These are phyloP conservation scores for Tagetes erecta DNA, from an alignment of 129 eudicot species.

Conservation along the genomic window DNA sequence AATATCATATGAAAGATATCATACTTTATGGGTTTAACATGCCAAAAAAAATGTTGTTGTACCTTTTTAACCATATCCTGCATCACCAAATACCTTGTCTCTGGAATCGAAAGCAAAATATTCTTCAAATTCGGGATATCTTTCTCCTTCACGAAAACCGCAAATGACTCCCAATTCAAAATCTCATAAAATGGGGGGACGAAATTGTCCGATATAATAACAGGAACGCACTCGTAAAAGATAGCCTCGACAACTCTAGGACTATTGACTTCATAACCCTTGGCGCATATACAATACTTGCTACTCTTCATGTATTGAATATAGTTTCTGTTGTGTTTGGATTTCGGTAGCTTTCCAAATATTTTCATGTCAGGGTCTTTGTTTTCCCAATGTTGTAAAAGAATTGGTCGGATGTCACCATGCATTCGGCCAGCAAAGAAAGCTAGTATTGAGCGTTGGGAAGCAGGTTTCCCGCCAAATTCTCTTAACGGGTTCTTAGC, in stretches of 20 bases:
- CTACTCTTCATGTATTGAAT: slow-evolving; percentile 59
- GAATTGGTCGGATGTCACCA: slow-evolving; percentile 58
- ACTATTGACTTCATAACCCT: slow-evolving; percentile 81
- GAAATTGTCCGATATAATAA: slow-evolving; percentile 72
- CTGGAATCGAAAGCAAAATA: slow-evolving; percentile 54
- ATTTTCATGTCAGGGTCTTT: slow-evolving; percentile 81
- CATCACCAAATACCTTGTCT: slow-evolving; percentile 50
- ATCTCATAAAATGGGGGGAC: slow-evolving; percentile 77
- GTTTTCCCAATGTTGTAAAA: slow-evolving; percentile 61
- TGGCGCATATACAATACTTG: slow-evolving; percentile 76
- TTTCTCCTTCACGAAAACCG: slow-evolving; percentile 65
- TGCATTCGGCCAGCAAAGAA: slow-evolving; percentile 90
- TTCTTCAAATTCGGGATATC: slow-evolving; percentile 70
- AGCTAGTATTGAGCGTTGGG: slow-evolving; percentile 60
- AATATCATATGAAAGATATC: slow-evolving; percentile 74
- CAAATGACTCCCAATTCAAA: slow-evolving; percentile 73
- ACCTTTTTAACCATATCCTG: slow-evolving; percentile 55
- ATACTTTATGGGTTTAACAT: slow-evolving; percentile 53
- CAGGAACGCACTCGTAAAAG: slow-evolving; percentile 70
- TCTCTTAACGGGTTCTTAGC: slow-evolving; percentile 46
- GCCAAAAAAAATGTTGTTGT: slow-evolving; percentile 68
- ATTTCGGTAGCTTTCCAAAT: slow-evolving; percentile 43
- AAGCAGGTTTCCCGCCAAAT: slow-evolving; percentile 63
- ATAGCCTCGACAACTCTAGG: slow-evolving; percentile 87
- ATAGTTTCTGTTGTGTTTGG: slow-evolving; percentile 43